Base-by-base conservation (phyloP, 2,329 filamentous ascomycete genomes). In the Lasiodiplodia theobromae region DNA sequence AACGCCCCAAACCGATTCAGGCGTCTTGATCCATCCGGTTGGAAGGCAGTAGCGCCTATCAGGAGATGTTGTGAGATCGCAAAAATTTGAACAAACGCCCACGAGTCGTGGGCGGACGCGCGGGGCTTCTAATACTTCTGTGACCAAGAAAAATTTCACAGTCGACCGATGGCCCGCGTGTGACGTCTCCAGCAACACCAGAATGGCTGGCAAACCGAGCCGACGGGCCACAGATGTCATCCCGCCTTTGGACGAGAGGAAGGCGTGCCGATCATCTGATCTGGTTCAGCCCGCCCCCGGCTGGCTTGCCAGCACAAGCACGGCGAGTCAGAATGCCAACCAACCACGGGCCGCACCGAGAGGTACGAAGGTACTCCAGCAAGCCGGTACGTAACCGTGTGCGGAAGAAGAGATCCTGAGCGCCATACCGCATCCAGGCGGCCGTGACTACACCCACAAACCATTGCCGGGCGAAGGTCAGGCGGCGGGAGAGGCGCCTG, bases 341-440 rank as follows among this genome's bases (percentile, higher is more conserved):
- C 60, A 64, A 64, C 60, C 60, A 64, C 60, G 60, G 60, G 25
- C 60, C 60, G 60, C 60, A n/a, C 60, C 60, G 60, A 52, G 44
- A 4, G 25, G 47, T 52, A 52, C 44, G 12, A 25, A 52, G 60
- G 44, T 52, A 52, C 60, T 16, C 44, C 44, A 18, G 23, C 10
- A 16, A 64, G 60, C 6, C 31, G 60, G 60, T 63, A 64, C 60
- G 60, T 64, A 18, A 51, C 44, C 21, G 23, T 10, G 10, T 3
- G 44, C 44, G 25, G 44, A 64, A 52, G 18, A 64, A 31, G 60
- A 64, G 60, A 64, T 51, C 38, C 60, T 64, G 25, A 44, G 60
- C 44, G 47, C 44, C 52, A 52, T 51, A 28, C 60, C 60, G 12
- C 3, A 23, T 52, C n/a, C 4, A 38, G 40, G 5, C 11, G 23